Conservation (phyloP, 2,329 filamentous ascomycete species). For the Sporothrix schenckii region DNA sequence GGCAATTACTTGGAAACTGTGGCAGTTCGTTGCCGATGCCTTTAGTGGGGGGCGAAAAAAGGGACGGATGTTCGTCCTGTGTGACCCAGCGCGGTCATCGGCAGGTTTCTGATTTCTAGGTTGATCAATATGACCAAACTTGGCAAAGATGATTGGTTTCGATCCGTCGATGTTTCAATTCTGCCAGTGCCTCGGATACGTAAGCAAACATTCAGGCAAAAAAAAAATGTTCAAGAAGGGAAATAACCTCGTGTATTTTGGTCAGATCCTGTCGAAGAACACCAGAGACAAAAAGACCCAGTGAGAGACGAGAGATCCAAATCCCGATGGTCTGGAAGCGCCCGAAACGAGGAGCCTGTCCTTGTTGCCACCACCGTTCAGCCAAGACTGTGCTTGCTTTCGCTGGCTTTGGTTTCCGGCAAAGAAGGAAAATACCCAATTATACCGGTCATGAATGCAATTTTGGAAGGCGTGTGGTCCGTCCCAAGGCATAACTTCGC, state of each 20-base stretch:
- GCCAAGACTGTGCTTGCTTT: constrained; percentile 3
- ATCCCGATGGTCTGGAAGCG: constrained; percentile 31
- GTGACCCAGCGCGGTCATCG: background rate
- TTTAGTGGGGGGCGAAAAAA: background rate
- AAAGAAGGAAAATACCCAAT: background rate
- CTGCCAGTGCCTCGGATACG: too few relatives aligned
- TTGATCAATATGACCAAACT: background rate
- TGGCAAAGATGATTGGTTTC: too few relatives aligned
- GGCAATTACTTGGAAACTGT: background rate
- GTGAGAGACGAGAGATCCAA: background rate
- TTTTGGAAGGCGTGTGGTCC: background rate
- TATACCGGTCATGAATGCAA: background rate
- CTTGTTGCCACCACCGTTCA: background rate
- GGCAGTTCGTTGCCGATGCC: background rate
- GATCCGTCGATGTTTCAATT: background rate
- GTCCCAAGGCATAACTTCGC: background rate
- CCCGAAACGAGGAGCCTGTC: constrained; percentile 18
- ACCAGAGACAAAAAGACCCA: background rate
- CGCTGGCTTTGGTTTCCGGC: background rate
- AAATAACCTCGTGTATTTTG: constrained; percentile 14
- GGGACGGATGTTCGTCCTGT: background rate
- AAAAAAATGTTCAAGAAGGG: background rate
- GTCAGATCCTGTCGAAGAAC: background rate
- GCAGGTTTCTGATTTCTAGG: background rate
- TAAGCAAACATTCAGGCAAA: background rate